Base-by-base conservation (phyloP, 805 yeast genomes). In the Wickerhamiella kurtzmanii region DNA sequence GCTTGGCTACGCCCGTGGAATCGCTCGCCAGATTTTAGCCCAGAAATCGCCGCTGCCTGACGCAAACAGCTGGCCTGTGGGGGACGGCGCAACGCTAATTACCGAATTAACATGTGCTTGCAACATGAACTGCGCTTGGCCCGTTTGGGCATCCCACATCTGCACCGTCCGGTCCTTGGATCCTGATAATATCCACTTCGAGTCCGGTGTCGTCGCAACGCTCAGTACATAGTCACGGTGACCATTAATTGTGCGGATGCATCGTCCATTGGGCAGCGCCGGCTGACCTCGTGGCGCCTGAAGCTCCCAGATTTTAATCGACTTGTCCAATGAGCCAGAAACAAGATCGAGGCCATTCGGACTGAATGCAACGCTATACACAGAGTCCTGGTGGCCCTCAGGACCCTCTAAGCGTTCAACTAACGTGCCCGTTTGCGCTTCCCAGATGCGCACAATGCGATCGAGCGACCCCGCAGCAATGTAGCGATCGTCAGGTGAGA, bases 1-100 rank as follows among this genome's bases (percentile, higher is more conserved):
- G 32, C 6, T 6, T 25, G 32, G 6, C 11, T 11, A 25, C 32
- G 32, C 11, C 32, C 32, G 32, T n/a, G 41, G 41, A 18, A 45
- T 17, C 50, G 61, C 86, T 64, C 82, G 77, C 98, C 98, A 89
- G 60, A 89, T 83, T 66, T 96, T 78, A 37, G 97, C 97, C 63
- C 88, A 84, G 66, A 95, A 89, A 67, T 89, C 97, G 64, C 97
- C 98, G 66, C 86, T 76, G 48, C 97, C 97, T 13, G 97, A 88
- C 47, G 97, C 97, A 71, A 89, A 92, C 57, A 85, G 79, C 43
- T 94, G 89, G 52, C 85, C 80, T 52, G 78, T 79, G 55, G 87
- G 86, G 20, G 92, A 79, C 19, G 92, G 95, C 43, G 95, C 86
- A 37, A 89, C 97, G 47, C 89, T 80, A 56, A 89, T 89, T 43